Evolutionary conservation across 805 yeast species (phyloP), one percentile per base, ranked within the genome.

Genomic region (Saccharomycopsis fodiens): DNA sequence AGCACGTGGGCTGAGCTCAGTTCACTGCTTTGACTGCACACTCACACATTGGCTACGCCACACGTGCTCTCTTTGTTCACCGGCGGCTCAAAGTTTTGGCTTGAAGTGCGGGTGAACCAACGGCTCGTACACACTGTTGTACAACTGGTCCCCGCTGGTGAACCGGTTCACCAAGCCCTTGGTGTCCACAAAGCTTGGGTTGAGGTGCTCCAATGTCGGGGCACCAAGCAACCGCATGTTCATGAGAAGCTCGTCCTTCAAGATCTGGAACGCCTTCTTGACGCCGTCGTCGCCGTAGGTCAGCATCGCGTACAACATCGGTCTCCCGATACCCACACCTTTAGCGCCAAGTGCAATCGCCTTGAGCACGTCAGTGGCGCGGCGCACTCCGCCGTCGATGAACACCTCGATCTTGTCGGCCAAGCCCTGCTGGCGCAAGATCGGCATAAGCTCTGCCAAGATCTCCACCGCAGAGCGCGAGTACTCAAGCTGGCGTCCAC

Each of bases 401-500:
- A 69, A 79, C 6, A 81, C 66, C 51, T 79, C 82, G 46, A 83
- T 64, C 22, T 67, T 62, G 37, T 74, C 70, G 41, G 69, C 70
- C 29, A 76, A 54, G 8, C 73, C 72, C 43, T 64, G 66, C 44
- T 67, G 66, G 41, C 65, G 66, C 47, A 76, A 63, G 15, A 67
- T 56, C 12, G 73, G 72, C 55, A 63, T 69, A 2, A 79, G 73
- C 51, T 85, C 95, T 3, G 83, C 84, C 41, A 87, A 65, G 3
- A 84, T 76, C 59, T 80, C 85, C 30, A 87, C 69, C 1, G 89
- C 83, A 0, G 95, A 78, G n/a, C 85, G 73, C 1, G 95, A 70
- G 57, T 76, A 84, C 62, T 87, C 96, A 46, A 87, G 66, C 62
- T 86, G 95, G 51, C 96, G 70, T 35, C 96, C 95, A 50, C 96